phyloP scores from a whole-genome alignment of 345 rosid genomes.

The Syzygium grande region DNA sequence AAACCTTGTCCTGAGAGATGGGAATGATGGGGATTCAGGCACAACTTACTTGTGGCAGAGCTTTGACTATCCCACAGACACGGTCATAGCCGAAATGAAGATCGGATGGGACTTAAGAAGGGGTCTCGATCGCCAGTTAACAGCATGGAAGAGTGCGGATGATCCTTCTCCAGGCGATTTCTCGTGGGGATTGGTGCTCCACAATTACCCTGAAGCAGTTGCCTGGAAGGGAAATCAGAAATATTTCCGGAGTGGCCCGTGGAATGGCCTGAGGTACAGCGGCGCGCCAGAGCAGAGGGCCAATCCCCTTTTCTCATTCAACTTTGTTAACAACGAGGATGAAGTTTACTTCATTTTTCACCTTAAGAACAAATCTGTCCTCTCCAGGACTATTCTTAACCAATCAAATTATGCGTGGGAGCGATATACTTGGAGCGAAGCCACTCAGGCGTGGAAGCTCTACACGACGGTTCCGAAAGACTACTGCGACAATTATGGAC shows the following conservation, averaged over 20 bases:
- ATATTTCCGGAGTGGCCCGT: constrained; percentile 31
- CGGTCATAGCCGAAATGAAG: constrained; percentile 45
- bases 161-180: constrained; percentile 40
- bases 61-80: constrained; percentile 48
- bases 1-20: constrained; percentile 34
- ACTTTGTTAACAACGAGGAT: constrained; percentile 11
- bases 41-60: constrained; percentile 35
- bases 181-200: constrained; percentile 14
- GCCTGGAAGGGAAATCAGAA: constrained; percentile 6
- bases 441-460: constrained; percentile 14
- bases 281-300: constrained; percentile 31
- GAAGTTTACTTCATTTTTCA: constrained; percentile 22
- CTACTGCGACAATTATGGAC: constrained; percentile 21
- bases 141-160: constrained; percentile 30
- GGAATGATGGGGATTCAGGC: not conserved
- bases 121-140: constrained; percentile 13
- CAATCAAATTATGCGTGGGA: constrained; percentile 10
- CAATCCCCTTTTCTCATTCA: constrained; percentile 10
- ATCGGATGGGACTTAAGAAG: constrained; percentile 34
- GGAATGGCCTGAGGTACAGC: constrained; percentile 43
- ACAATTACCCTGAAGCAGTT: constrained; percentile 25
- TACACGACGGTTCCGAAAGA: constrained; percentile 35
- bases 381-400: constrained; percentile 22
- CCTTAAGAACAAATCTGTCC: constrained; percentile 6
- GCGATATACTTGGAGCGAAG: constrained; percentile 31